Base-by-base conservation (phyloP, 208 protist genomes). In the Blechomonas ayalai region DNA sequence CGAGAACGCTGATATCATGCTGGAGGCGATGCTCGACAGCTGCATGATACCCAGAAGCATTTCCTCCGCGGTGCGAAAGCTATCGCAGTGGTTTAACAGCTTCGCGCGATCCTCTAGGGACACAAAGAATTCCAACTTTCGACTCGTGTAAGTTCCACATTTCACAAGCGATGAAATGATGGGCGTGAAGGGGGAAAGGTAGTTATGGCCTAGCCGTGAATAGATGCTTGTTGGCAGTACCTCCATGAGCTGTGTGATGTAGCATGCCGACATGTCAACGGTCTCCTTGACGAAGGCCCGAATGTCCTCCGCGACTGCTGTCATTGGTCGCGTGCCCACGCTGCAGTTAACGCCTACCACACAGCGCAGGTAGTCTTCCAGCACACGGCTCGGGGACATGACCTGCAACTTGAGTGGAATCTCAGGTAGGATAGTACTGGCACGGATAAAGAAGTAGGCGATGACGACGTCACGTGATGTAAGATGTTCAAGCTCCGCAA, bases 111-210 rank as follows among this genome's bases (percentile, higher is more conserved):
- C 61, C 41, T 45, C 37, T 35, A 83, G 44, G 3, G 74, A 73
- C 23, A 83, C 67, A 36, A 83, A 83, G 57, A 79, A 78, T 24
- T 83, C 66, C 31, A 47, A 63, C 9, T 25, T 32, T 15, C 61
- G 52, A 29, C 54, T 34, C 24, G 48, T 65, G 40, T 62, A 26
- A 19, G 52, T 12, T 16, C 61, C 52, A 41, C 68, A 76, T 22
- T 40, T 38, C 24, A 70, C 43, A 46, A 52, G 67, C 38, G 33
- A 20, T 18, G 59, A 44, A 13, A 53, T 12, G 15, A 82, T 65
- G 5, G 68, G 37, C 38, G 55, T 52, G 3, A 49, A 45, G 4
- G 68, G 59, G 3, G 38, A 31, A n/a, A 73, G 56, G 37, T 82
- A 82, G 40, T 62, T 50, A 35, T 65, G 42, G 24, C 52, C 56